Evolutionary conservation across 305 asterid genomes (phyloP).

Genomic region (Plantago coronopus): DNA sequence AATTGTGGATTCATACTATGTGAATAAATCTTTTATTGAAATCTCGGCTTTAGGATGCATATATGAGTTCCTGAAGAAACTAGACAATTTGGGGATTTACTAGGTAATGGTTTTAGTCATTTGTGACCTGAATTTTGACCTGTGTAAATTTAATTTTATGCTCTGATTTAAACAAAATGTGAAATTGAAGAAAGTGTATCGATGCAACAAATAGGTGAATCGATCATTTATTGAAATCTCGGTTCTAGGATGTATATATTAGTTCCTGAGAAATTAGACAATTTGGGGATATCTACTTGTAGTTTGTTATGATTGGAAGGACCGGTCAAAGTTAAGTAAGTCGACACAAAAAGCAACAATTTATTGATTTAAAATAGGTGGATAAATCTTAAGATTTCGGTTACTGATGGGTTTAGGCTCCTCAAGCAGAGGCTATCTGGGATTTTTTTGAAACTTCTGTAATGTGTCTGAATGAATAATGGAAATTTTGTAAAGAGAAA

Average conservation of each 20-base stretch:
- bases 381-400: conserved; percentile 1
- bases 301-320: conserved; percentile 3
- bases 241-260: too few relatives aligned
- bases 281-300: background rate
- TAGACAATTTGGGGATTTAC: too few relatives aligned
- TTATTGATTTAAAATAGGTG: background rate
- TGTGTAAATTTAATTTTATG: too few relatives aligned
- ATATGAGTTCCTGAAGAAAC: too few relatives aligned
- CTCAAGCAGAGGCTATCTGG: background rate
- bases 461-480: background rate
- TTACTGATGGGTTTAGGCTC: background rate
- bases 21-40: too few relatives aligned
- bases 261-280: too few relatives aligned
- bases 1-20: too few relatives aligned
- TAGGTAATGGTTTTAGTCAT: too few relatives aligned
- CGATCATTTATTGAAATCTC: background rate
- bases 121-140: background rate
- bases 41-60: too few relatives aligned
- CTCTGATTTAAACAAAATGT: too few relatives aligned
- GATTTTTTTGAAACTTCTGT: background rate
- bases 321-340: background rate
- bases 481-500: background rate
- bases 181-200: too few relatives aligned
- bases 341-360: background rate
- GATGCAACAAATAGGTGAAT: too few relatives aligned